Evolutionary conservation across 2,329 filamentous ascomycete species (phyloP).

Genomic region (Phialocephala subalpina): DNA sequence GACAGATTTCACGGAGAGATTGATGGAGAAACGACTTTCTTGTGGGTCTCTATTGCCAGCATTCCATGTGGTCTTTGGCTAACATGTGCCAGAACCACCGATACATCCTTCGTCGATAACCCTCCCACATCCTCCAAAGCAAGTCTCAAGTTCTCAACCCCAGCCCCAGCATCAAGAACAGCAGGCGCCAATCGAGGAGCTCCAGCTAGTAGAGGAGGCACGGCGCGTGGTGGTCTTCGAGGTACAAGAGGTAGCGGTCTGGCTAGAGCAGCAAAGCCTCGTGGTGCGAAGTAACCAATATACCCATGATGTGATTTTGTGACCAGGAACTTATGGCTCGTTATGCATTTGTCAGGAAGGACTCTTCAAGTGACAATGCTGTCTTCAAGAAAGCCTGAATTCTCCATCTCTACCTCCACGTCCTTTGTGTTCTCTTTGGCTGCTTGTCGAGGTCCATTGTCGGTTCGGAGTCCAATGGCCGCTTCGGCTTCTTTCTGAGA

Average conservation of each 20-base stretch:
- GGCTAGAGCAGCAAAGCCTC: conserved; percentile 43
- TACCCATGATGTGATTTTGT: conserved; percentile 26
- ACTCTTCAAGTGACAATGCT: conserved; percentile 31
- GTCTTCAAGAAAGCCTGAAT: conserved; percentile 36
- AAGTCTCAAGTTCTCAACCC: conserved; percentile 49
- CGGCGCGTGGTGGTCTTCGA: conserved; percentile 41
- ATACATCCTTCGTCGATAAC: conserved; percentile 90
- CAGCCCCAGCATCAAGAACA: conserved; percentile 42
- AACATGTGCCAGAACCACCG: conserved; percentile 73
- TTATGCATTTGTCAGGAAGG: background rate
- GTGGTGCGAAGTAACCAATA: conserved; percentile 38
- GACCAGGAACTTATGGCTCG: conserved; percentile 5
- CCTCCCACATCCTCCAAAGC: conserved; percentile 66
- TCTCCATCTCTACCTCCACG: conserved; percentile 53
- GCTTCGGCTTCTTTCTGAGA: conserved; percentile 87
- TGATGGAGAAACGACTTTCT: conserved; percentile 82
- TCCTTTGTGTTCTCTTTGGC: conserved; percentile 43
- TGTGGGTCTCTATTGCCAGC: conserved; percentile 60
- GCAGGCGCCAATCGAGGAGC: conserved; percentile 35
- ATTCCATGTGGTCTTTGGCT: conserved; percentile 19
- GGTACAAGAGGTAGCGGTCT: conserved; percentile 45
- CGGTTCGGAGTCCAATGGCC: conserved; percentile 74
- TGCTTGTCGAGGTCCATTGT: conserved; percentile 64
- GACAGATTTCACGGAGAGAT: conserved; percentile 48
- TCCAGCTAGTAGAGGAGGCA: conserved; percentile 42